Base-by-base conservation (phyloP, 2,329 filamentous ascomycete genomes). In the Paradendryphiella salina region DNA sequence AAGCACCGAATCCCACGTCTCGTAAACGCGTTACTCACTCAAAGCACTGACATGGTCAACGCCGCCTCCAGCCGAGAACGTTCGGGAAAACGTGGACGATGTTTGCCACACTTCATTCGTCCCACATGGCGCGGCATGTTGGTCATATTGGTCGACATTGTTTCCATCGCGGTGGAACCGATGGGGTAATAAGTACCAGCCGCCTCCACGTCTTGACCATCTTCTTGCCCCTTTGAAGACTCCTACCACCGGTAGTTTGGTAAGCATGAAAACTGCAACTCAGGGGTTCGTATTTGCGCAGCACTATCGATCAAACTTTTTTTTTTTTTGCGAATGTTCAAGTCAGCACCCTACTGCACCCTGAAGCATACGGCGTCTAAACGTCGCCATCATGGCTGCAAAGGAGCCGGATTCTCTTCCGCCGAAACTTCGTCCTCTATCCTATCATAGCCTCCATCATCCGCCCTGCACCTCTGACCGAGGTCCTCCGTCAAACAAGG, bases 1-100 rank as follows among this genome's bases (percentile, higher is more conserved):
- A 15, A 46, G 5, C 14, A 33, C 31, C 29, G 15, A 28, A 68
- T 63, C 67, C 68, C 68, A 65, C 67, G 66, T 63, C 57, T 61
- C 56, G 67, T 69, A 69, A 69, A 39, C 9, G 43, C 28, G 36
- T 61, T 61, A 63, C 59, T 35, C 52, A 56, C 38, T 21, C 36
- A 58, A 57, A 17, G 56, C 57, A 56, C 51, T 35, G 33, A 42
- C 35, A 51, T 37, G 44, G 46, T 48, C 54, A 43, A 55, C 28
- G 46, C 54, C 57, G 39, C 43, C 33, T 40, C 33, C 47, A 52
- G 47, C 53, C 53, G 49, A 52, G 14, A 48, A 33, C 48, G 5
- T 23, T 31, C 41, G 45, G 46, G 34, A 39, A 42, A 56, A 46
- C 49, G 50, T 59, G 52, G 43, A 62, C 57, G 43, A 57, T 43